A percentile compares a stretch with the other conserved stretches of the same genome.
Evolutionary conservation across 2,329 filamentous ascomycete species (phyloP).

Genomic region (Phyllosticta capitalensis): DNA sequence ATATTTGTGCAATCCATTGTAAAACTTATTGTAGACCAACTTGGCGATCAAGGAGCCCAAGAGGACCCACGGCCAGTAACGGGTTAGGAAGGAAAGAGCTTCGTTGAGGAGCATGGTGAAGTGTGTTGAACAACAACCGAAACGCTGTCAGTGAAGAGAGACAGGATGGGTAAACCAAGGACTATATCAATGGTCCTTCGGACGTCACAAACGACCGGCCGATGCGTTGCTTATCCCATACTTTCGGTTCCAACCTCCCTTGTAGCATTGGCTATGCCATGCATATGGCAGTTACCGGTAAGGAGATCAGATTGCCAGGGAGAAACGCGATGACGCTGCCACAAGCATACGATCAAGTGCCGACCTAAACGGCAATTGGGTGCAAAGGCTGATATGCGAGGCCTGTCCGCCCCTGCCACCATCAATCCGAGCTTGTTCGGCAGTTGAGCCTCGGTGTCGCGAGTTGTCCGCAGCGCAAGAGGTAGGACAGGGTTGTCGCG

Average conservation of each 20-base stretch:
- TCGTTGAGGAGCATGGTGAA: conserved; percentile 25
- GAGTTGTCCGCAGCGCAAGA: background rate
- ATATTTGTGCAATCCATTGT: conserved; percentile 56
- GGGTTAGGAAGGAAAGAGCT: conserved; percentile 23
- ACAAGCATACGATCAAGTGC: background rate
- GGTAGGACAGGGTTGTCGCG: background rate
- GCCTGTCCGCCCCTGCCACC: background rate
- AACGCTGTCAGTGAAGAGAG: background rate
- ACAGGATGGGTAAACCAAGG: background rate
- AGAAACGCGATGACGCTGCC: background rate
- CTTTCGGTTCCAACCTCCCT: background rate
- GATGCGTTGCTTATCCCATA: background rate
- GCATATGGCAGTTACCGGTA: background rate
- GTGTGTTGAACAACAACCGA: conserved; percentile 3
- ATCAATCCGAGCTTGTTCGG: background rate
- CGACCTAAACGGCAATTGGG: background rate
- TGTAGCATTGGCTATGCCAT: background rate
- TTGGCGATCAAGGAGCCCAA: conserved; percentile 22
- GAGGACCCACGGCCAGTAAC: conserved; percentile 35
- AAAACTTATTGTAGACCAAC: conserved; percentile 37
- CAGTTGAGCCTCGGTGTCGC: conserved; percentile 7
- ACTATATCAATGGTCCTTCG: background rate
- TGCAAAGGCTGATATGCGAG: conserved; percentile 2
- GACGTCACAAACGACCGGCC: background rate
- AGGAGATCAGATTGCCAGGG: background rate